phyloP scores from a whole-genome alignment of 768 basidiomycete genomes.

The Leccinum broughii region DNA sequence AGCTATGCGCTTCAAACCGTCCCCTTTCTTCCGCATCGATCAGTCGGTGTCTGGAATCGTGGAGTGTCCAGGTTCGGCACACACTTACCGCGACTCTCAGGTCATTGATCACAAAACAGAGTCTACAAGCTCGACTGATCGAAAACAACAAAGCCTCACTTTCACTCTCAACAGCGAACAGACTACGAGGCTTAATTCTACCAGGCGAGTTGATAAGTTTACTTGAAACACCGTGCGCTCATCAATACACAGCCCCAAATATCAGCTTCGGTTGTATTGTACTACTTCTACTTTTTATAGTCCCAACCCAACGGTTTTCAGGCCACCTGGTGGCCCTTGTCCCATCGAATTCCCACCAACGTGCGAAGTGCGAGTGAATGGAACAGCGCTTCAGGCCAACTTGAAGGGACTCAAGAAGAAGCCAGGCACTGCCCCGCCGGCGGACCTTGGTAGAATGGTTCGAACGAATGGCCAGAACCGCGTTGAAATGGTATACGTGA shows the following conservation, averaged over 20 bases:
- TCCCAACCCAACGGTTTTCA: conserved; percentile 48
- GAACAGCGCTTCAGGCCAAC: conserved; percentile 64
- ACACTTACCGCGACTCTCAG: background rate
- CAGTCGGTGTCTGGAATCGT: conserved; percentile 61
- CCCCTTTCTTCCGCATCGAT: conserved; percentile 74
- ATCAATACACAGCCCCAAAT: conserved; percentile 50
- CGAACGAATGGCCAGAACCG: conserved; percentile 53
- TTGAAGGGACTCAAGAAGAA: conserved; percentile 94
- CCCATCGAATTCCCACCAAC: conserved; percentile 90
- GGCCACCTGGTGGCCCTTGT: conserved; percentile 54
- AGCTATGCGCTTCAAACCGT: conserved; percentile 78
- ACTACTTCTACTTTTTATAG: conserved; percentile 79
- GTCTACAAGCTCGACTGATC: conserved; percentile 76
- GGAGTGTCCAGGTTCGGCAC: conserved; percentile 75
- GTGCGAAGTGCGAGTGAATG: conserved; percentile 89
- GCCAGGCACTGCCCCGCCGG: conserved; percentile 90
- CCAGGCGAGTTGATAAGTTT: conserved; percentile 45
- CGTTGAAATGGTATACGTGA: conserved; percentile 88
- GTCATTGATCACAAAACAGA: conserved; percentile 42
- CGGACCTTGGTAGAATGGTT: conserved; percentile 54
- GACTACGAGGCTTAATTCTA: conserved; percentile 53
- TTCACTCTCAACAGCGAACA: conserved; percentile 74
- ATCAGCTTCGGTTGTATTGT: conserved; percentile 86
- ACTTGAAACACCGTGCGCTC: conserved; percentile 5
- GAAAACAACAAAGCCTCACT: conserved; percentile 57